phyloP scores from a whole-genome alignment of 345 rosid species.

The Raphanus sativus region DNA sequence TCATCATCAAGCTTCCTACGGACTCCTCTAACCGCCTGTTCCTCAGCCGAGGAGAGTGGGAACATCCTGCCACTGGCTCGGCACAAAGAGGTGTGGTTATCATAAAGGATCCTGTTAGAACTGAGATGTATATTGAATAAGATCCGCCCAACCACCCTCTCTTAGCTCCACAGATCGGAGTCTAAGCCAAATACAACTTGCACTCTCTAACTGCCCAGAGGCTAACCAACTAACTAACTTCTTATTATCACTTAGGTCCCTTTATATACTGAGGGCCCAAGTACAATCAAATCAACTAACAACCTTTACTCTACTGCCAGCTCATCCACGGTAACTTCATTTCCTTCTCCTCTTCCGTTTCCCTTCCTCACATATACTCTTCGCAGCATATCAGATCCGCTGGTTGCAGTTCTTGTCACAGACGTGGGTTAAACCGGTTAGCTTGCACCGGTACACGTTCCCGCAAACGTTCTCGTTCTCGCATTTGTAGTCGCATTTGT shows the following conservation, averaged over 20 bases:
- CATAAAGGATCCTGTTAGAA: slow-evolving; percentile 64
- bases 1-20: slow-evolving; percentile 91
- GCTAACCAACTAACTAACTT: too few relatives aligned
- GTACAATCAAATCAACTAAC: too few relatives aligned
- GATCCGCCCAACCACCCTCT: not conserved
- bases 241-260: too few relatives aligned
- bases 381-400: too few relatives aligned
- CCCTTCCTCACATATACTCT: too few relatives aligned
- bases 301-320: too few relatives aligned
- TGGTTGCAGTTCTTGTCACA: slow-evolving; percentile 99
- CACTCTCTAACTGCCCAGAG: too few relatives aligned
- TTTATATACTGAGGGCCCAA: too few relatives aligned
- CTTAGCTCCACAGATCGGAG: not conserved
- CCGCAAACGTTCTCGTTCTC: slow-evolving; percentile 81
- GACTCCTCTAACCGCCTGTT: slow-evolving; percentile 82
- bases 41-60: slow-evolving; percentile 72
- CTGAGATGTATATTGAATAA: not conserved
- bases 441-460: slow-evolving; percentile 86
- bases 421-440: slow-evolving; percentile 80
- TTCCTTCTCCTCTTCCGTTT: too few relatives aligned
- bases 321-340: too few relatives aligned
- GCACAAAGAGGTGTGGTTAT: slow-evolving; percentile 88
- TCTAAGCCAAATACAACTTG: too few relatives aligned
- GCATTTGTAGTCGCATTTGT: slow-evolving; percentile 92
- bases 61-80: slow-evolving; percentile 74